Evolutionary conservation across 805 yeast species (phyloP).

Genomic region (Wickerhamomyces silvicola): DNA sequence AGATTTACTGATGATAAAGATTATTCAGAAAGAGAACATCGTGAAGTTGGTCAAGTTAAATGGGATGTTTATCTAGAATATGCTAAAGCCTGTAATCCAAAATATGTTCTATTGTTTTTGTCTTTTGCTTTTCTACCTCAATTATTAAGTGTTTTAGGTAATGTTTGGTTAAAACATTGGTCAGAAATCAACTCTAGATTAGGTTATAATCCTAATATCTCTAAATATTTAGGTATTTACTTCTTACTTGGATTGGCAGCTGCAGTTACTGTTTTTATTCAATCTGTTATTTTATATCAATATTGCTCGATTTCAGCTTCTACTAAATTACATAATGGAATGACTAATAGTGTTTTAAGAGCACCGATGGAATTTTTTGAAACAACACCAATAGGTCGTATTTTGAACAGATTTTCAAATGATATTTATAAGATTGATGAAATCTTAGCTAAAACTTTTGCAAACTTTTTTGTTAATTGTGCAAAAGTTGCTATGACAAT

Average conservation of each 20-base stretch:
- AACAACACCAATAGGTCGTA: slow-evolving; percentile 92
- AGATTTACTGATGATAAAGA: slow-evolving; percentile 26
- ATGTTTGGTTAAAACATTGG: slow-evolving; percentile 96
- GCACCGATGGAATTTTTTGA: slow-evolving; percentile 97
- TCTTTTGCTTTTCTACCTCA: slow-evolving; percentile 50
- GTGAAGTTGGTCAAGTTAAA: slow-evolving; percentile 90
- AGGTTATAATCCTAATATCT: slow-evolving; percentile 70
- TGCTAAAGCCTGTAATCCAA: slow-evolving; percentile 80
- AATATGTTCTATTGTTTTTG: slow-evolving; percentile 54
- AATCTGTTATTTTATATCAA: slow-evolving; percentile 68
- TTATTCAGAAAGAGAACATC: slow-evolving; percentile 54
- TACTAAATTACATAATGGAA: slow-evolving; percentile 59
- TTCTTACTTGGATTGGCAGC: slow-evolving; percentile 66
- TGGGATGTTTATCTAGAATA: slow-evolving; percentile 80
- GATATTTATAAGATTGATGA: slow-evolving; percentile 90
- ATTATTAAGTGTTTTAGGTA: slow-evolving; percentile 58
- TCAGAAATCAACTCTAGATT: slow-evolving; percentile 74
- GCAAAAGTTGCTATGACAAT: slow-evolving; percentile 69
- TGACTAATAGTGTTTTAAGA: slow-evolving; percentile 69
- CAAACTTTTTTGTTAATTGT: slow-evolving; percentile 57
- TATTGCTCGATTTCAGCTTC: slow-evolving; percentile 83
- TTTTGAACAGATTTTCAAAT: slow-evolving; percentile 83
- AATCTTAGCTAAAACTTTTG: slow-evolving; percentile 59
- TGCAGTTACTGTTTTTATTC: slow-evolving; percentile 54
- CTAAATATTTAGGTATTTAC: slow-evolving; percentile 68